Conservation (phyloP, 768 basidiomycete genomes). For the Boletus rex-veris region DNA sequence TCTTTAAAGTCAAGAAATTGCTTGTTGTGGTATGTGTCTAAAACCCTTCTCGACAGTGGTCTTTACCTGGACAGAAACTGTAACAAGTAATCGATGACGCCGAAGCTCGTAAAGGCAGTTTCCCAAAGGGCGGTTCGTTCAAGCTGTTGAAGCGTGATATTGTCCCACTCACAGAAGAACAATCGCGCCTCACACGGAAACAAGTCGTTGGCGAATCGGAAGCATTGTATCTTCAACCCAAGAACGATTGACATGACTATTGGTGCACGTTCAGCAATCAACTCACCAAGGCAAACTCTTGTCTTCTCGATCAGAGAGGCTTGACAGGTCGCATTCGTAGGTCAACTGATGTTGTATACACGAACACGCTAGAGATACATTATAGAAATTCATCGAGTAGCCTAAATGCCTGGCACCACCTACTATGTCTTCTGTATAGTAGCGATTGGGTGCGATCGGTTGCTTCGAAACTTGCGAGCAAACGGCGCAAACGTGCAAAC, state of each 20-base stretch:
- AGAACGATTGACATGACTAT: not conserved
- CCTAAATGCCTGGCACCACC: no score
- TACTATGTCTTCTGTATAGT: no score
- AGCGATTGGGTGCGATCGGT: no score
- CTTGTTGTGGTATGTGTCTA: slow-evolving; percentile 60
- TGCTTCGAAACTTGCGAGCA: no score
- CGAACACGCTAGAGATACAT: no score
- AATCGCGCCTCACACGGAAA: slow-evolving; percentile 33
- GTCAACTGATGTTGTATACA: no score
- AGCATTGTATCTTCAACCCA: not conserved
- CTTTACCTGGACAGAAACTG: slow-evolving; percentile 39
- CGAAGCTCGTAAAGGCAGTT: slow-evolving; percentile 51
- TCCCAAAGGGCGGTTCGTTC: slow-evolving; percentile 44
- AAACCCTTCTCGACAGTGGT: not conserved
- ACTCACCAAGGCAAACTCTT: no score
- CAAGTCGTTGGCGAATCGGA: slow-evolving; percentile 14
- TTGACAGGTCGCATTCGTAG: no score
- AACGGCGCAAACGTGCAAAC: no score
- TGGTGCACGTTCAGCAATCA: no score
- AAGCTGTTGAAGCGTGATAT: slow-evolving; percentile 47
- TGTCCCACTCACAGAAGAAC: slow-evolving; percentile 40
- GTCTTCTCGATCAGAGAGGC: no score
- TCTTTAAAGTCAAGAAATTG: slow-evolving; percentile 80
- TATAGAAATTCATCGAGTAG: no score
- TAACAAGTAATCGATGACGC: slow-evolving; percentile 50